These are phyloP conservation scores for Pleomassaria siparia DNA, from an alignment of 2,329 filamentous ascomycete species.

Conservation along the genomic window DNA sequence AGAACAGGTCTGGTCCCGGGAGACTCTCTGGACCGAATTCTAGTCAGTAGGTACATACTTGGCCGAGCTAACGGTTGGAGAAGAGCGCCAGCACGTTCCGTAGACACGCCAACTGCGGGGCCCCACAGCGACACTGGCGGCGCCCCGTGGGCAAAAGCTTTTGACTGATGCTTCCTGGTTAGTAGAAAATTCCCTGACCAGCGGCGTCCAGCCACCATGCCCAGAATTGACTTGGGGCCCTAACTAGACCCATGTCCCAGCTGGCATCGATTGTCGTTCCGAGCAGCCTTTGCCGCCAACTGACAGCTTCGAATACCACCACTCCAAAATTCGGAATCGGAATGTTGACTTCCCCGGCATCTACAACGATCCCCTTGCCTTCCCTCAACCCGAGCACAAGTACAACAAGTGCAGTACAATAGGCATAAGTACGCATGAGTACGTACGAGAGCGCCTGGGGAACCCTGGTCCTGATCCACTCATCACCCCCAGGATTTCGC, in stretches of 20 bases:
- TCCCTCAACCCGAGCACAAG: neutral
- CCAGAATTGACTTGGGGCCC: neutral
- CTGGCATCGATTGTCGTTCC: neutral
- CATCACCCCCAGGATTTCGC: slow-evolving; percentile 2
- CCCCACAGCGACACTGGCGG: slow-evolving; percentile 22
- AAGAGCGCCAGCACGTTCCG: slow-evolving; percentile 14
- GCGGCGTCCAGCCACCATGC: neutral
- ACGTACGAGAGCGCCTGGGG: slow-evolving; percentile 15
- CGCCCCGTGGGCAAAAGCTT: slow-evolving; percentile 3
- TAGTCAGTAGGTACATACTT: slow-evolving; percentile 18
- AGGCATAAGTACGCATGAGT: too few species aligned
- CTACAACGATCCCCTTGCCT: slow-evolving; percentile 10
- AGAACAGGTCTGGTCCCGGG: slow-evolving; percentile 10
- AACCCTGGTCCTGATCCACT: slow-evolving; percentile 9
- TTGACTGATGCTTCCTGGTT: too few species aligned
- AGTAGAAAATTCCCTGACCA: neutral
- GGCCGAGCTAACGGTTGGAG: slow-evolving; percentile 18
- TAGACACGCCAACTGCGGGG: slow-evolving; percentile 22
- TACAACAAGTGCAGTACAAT: too few species aligned
- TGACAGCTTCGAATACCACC: neutral
- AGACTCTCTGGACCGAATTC: slow-evolving; percentile 10
- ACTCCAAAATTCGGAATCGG: neutral
- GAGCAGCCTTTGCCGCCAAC: slow-evolving; percentile 5
- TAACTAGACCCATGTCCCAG: neutral
- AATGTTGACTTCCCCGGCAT: neutral